Percentiles rank a stretch among this genome's conserved stretches.
phyloP scores from a whole-genome alignment of 2,329 filamentous ascomycete genomes.

The Cephalotrichum gorgonifer region DNA sequence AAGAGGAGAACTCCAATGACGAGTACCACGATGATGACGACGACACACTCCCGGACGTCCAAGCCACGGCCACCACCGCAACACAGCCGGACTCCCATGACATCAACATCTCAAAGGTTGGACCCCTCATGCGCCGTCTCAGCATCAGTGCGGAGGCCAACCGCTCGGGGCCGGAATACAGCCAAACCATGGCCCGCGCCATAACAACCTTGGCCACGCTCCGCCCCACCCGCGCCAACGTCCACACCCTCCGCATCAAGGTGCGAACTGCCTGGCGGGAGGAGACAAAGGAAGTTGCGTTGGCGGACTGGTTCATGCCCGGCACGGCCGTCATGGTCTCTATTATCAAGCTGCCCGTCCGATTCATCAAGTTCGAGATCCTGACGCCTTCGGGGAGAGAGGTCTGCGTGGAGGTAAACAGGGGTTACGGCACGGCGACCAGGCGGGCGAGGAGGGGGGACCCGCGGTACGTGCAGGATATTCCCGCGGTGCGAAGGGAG shows the following conservation, averaged over 20 bases:
- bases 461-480: conserved; percentile 11
- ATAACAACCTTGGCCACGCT: conserved; percentile 2
- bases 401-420: background rate
- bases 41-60: no score
- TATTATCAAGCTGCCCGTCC: conserved; percentile 21
- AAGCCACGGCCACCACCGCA: background rate
- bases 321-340: conserved; percentile 17
- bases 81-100: no score
- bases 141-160: conserved; percentile 22
- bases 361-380: conserved; percentile 24
- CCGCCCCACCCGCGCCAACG: conserved; percentile 9
- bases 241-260: conserved; percentile 33
- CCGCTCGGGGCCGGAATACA: conserved; percentile 19
- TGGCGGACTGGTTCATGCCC: conserved; percentile 23
- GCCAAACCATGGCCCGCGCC: conserved; percentile 7
- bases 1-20: conserved; percentile 7
- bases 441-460: conserved; percentile 5
- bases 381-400: conserved; percentile 10
- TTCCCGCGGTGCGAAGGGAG: conserved; percentile 10
- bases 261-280: background rate
- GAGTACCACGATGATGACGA: conserved; percentile 8
- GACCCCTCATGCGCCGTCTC: conserved; percentile 7
- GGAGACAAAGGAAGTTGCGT: conserved; percentile 17
- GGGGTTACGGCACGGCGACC: background rate
- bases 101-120: conserved; percentile 4